These are phyloP conservation scores for Meyerozyma sp. DNA, from an alignment of 1,139 yeast genomes.

Conservation along the genomic window DNA sequence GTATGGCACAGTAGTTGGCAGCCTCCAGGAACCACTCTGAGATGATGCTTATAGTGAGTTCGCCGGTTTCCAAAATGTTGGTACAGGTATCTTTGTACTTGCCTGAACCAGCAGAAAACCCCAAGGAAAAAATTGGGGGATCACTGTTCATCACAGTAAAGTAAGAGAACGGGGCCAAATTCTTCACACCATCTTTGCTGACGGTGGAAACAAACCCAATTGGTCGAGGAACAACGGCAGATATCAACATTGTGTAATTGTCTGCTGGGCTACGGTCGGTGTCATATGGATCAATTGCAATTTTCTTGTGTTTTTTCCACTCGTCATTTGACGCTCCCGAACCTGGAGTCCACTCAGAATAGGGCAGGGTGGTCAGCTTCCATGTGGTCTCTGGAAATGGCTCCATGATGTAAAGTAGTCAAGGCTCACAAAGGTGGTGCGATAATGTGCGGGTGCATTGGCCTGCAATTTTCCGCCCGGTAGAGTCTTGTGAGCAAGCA, in stretches of 20 bases:
- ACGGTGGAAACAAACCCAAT: constrained; percentile 52
- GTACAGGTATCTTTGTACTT: constrained; percentile 43
- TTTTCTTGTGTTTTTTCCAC: constrained; percentile 38
- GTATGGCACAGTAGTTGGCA: constrained; percentile 46
- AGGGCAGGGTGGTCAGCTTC: constrained; percentile 8
- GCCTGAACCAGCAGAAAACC: constrained; percentile 37
- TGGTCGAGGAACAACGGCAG: constrained; percentile 55
- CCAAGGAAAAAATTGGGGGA: constrained; percentile 55
- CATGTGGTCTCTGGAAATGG: neutral
- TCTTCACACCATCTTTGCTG: constrained; percentile 35
- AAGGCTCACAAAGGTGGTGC: too few relatives aligned
- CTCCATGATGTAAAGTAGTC: neutral
- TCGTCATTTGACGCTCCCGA: constrained; percentile 43
- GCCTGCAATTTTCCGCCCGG: neutral
- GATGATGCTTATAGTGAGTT: constrained; percentile 53
- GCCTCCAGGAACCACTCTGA: constrained; percentile 66
- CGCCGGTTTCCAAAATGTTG: constrained; percentile 47
- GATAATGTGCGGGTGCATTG: neutral
- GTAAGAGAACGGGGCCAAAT: constrained; percentile 58
- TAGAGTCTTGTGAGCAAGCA: neutral
- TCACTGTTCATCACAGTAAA: constrained; percentile 45
- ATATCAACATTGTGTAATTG: constrained; percentile 46
- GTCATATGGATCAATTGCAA: constrained; percentile 46
- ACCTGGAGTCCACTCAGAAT: constrained; percentile 43
- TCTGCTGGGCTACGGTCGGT: constrained; percentile 34